Percentiles rank a stretch among this genome's conserved stretches.
phyloP scores from a whole-genome alignment of 208 protist species.

The Jaenimonas drosophilae region DNA sequence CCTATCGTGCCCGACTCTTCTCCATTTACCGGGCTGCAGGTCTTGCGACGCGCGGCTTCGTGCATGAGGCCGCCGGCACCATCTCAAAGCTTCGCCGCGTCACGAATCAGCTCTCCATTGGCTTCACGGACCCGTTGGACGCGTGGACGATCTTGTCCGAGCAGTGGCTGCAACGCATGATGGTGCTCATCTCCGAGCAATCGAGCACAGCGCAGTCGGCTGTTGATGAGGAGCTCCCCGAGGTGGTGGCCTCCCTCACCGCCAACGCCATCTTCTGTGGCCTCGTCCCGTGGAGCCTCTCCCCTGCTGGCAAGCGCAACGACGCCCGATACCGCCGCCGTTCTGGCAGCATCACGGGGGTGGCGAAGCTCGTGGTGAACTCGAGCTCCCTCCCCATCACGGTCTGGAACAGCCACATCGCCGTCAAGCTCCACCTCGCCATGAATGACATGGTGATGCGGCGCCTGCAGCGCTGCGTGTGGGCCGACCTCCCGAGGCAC shows the following conservation, averaged over 20 bases:
- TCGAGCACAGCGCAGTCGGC: not conserved
- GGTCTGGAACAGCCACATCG: slow-evolving; percentile 7
- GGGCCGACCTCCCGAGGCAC: too few species aligned
- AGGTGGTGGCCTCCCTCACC: not conserved
- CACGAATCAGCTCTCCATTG: slow-evolving; percentile 6
- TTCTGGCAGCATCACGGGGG: too few species aligned
- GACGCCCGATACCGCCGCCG: not conserved
- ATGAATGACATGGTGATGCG: slow-evolving; percentile 17
- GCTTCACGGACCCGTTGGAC: slow-evolving; percentile 15
- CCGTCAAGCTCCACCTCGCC: slow-evolving; percentile 23
- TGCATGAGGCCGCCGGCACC: slow-evolving; percentile 8
- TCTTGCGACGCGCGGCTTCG: slow-evolving; percentile 9
- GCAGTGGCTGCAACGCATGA: slow-evolving; percentile 10
- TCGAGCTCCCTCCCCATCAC: slow-evolving; percentile 2
- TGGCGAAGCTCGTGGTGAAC: too few species aligned
- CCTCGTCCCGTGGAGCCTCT: not conserved
- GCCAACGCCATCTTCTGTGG: slow-evolving; percentile 3
- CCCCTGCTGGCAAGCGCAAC: too few species aligned
- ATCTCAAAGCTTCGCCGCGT: slow-evolving; percentile 8
- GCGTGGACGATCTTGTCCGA: slow-evolving; percentile 17
- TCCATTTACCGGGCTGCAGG: slow-evolving; percentile 28
- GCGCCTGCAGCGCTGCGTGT: not conserved
- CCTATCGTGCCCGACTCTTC: slow-evolving; percentile 30
- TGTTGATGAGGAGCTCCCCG: not conserved
- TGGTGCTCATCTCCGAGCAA: slow-evolving; percentile 1